Conservation (phyloP, 176 grass and related monocot genomes). For the Cenchrus fungigraminus region DNA sequence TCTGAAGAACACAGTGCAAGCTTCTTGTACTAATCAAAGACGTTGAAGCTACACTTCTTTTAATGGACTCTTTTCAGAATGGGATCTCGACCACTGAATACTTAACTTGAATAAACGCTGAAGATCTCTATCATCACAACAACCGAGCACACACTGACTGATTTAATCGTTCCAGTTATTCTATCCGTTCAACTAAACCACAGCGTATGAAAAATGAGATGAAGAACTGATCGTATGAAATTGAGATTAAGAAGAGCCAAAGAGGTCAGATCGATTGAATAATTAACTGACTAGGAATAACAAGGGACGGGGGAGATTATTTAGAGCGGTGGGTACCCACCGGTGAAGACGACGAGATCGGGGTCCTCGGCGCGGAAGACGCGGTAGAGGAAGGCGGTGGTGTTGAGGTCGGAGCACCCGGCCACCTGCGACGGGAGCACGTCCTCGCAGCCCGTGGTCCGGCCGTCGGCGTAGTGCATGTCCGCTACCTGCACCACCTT, state of each 20-base stretch:
- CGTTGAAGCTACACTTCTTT: not conserved
- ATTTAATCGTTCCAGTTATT: not conserved
- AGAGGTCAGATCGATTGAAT: not conserved
- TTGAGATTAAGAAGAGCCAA: not conserved
- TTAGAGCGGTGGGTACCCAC: conserved; percentile 1
- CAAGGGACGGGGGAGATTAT: not conserved
- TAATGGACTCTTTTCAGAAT: not conserved
- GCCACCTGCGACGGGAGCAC: conserved; percentile 62
- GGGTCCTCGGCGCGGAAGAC: conserved; percentile 82
- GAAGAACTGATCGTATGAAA: not conserved
- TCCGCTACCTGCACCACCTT: conserved; percentile 95
- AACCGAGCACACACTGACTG: not conserved
- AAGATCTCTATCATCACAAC: conserved; percentile 10
- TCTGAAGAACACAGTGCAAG: conserved; percentile 10
- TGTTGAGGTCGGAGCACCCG: conserved; percentile 96
- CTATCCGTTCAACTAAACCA: not conserved
- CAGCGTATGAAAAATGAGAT: not conserved
- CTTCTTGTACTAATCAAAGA: conserved; percentile 12
- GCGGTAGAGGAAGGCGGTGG: conserved; percentile 88
- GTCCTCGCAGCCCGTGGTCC: conserved; percentile 64
- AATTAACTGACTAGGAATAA: not conserved
- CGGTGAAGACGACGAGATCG: conserved; percentile 96
- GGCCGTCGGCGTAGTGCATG: conserved; percentile 93
- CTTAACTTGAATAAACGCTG: not conserved
- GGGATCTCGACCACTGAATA: not conserved